Evolutionary conservation across 768 basidiomycete species (phyloP).

Genomic region (Royoungia palumana): DNA sequence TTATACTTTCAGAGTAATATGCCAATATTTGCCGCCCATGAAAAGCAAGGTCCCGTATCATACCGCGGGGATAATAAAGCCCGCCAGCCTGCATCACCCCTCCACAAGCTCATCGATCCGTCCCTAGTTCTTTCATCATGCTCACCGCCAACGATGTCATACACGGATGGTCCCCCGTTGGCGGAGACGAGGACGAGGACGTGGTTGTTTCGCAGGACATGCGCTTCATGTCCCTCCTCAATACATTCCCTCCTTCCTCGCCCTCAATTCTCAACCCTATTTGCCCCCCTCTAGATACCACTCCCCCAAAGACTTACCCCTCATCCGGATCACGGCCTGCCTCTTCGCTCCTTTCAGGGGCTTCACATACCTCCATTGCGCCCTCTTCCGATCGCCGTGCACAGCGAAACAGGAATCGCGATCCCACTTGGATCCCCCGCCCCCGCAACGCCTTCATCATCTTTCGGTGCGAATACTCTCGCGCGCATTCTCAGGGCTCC

Average conservation of each 20-base stretch:
- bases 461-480: conserved; percentile 65
- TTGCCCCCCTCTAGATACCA: conserved; percentile 16
- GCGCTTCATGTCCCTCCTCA: conserved; percentile 4
- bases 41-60: background rate
- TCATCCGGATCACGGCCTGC: background rate
- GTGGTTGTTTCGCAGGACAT: conserved; percentile 21
- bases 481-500: conserved; percentile 37
- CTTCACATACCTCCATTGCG: conserved; percentile 14
- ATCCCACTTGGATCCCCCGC: conserved; percentile 61
- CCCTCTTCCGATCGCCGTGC: conserved; percentile 41
- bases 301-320: background rate
- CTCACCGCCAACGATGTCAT: conserved; percentile 10
- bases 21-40: background rate
- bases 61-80: conserved; percentile 8
- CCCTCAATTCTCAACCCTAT: conserved; percentile 5
- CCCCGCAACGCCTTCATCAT: conserved; percentile 72
- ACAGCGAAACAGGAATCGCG: conserved; percentile 39
- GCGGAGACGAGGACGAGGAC: conserved; percentile 27
- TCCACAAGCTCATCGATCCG: background rate
- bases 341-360: background rate
- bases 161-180: conserved; percentile 28
- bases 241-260: conserved; percentile 1
- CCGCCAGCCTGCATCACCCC: background rate
- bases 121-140: conserved; percentile 3
- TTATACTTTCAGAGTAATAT: conserved; percentile 2